phyloP scores from a whole-genome alignment of 2,329 filamentous ascomycete species.

The Beauveria brongniartii region DNA sequence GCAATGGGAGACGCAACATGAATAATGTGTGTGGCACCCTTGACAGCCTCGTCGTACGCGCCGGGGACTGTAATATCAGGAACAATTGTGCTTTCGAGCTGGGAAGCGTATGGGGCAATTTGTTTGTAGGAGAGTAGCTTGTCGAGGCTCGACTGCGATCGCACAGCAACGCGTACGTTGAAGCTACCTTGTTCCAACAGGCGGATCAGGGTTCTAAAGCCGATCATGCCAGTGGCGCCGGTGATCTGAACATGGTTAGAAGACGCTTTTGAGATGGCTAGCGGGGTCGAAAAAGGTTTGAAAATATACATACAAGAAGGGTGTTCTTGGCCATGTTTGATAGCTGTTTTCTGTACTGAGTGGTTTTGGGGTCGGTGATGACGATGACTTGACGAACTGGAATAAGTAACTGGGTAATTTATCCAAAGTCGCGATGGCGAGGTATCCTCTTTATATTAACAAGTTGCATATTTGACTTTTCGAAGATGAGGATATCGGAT shows the following conservation, averaged over 20 bases:
- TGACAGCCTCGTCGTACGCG: constrained; percentile 33
- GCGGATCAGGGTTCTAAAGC: constrained; percentile 20
- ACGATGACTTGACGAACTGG: neutral
- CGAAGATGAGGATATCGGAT: too few relatives aligned
- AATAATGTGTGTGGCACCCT: constrained; percentile 29
- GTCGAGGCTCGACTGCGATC: constrained; percentile 16
- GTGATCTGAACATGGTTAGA: constrained; percentile 15
- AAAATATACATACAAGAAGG: neutral
- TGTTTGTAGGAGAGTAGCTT: constrained; percentile 1
- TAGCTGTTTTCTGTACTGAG: neutral
- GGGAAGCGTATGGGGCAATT: constrained; percentile 4
- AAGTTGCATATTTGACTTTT: too few relatives aligned
- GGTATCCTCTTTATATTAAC: neutral
- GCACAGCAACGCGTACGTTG: constrained; percentile 22
- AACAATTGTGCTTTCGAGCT: constrained; percentile 23
- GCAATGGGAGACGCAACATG: constrained; percentile 23
- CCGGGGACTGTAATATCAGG: constrained; percentile 27
- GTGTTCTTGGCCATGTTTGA: constrained; percentile 2
- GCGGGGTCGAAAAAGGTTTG: too few relatives aligned
- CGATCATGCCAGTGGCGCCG: constrained; percentile 24
- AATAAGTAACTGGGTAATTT: neutral
- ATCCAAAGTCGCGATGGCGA: neutral
- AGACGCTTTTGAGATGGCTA: too few relatives aligned
- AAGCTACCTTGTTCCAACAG: constrained; percentile 19
- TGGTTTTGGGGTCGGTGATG: neutral